phyloP scores from a whole-genome alignment of 2,329 filamentous ascomycete species.

The Elsinoe arachidis region DNA sequence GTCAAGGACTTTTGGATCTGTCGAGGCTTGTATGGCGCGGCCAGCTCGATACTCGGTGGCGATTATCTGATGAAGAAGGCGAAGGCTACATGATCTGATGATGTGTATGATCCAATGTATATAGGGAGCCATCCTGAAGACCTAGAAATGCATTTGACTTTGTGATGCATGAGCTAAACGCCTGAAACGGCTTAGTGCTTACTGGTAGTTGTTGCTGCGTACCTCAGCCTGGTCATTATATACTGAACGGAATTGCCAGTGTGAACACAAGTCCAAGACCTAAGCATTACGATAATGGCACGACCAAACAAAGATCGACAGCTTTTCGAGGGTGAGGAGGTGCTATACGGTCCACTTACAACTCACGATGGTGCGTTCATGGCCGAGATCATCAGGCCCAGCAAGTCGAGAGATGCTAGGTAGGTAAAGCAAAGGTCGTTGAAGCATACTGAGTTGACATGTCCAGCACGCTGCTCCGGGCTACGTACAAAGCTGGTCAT shows the following conservation, averaged over 20 bases:
- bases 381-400: background rate
- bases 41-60: background rate
- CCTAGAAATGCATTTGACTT: background rate
- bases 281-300: background rate
- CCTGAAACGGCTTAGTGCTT: background rate
- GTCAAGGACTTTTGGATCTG: conserved; percentile 11
- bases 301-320: background rate
- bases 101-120: background rate
- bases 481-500: conserved; percentile 2
- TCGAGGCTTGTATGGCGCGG: conserved; percentile 5
- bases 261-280: too few relatives aligned
- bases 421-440: background rate
- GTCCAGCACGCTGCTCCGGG: background rate
- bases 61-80: conserved; percentile 6
- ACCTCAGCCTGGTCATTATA: background rate
- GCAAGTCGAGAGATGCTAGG: background rate
- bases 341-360: background rate
- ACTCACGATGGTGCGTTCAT: background rate
- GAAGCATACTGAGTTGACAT: background rate
- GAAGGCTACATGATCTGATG: background rate
- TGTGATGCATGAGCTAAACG: background rate
- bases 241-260: background rate
- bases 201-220: background rate
- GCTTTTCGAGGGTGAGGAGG: background rate
- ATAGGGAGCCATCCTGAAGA: background rate